Percentiles rank a stretch among this genome's conserved stretches.
Evolutionary conservation across 108 stramenopile genomes (phyloP).

Genomic region (Conticribra weissflogii): DNA sequence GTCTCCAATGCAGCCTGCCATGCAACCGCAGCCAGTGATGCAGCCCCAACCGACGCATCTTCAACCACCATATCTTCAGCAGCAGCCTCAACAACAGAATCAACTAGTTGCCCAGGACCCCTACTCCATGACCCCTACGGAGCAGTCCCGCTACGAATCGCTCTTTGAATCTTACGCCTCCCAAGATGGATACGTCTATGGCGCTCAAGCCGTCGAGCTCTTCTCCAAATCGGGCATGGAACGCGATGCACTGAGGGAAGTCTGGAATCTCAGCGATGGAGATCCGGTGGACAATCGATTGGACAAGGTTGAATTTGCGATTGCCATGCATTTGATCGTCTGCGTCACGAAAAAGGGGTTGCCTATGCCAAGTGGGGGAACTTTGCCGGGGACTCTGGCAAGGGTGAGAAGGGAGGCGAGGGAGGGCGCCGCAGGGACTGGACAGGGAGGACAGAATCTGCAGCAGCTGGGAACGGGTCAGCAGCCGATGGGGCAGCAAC

Average conservation of each 20-base stretch:
- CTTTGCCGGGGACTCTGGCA: constrained; percentile 63
- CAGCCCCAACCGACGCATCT: constrained; percentile 17
- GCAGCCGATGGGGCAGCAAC: constrained; percentile 8
- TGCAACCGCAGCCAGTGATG: constrained; percentile 21
- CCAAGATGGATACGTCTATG: constrained; percentile 87
- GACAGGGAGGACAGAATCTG: background rate
- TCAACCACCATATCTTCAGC: constrained; percentile 26
- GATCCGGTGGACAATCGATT: constrained; percentile 89
- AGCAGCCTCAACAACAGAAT: constrained; percentile 14
- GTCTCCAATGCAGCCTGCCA: constrained; percentile 11
- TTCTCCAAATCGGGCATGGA: constrained; percentile 81
- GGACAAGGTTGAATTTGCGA: constrained; percentile 87
- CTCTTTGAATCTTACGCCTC: constrained; percentile 86
- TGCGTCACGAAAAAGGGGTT: constrained; percentile 89
- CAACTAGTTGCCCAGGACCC: constrained; percentile 78
- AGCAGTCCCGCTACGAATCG: constrained; percentile 80
- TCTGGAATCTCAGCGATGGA: constrained; percentile 90
- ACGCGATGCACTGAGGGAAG: constrained; percentile 40
- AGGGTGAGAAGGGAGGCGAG: constrained; percentile 45
- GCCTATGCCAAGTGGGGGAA: constrained; percentile 49
- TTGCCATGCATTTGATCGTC: constrained; percentile 97
- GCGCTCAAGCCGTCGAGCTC: constrained; percentile 86
- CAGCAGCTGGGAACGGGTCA: constrained; percentile 20
- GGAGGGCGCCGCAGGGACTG: constrained; percentile 6
- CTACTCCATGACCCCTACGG: constrained; percentile 79